Base-by-base conservation (phyloP, 768 basidiomycete genomes). In the Tylopilus balloui region DNA sequence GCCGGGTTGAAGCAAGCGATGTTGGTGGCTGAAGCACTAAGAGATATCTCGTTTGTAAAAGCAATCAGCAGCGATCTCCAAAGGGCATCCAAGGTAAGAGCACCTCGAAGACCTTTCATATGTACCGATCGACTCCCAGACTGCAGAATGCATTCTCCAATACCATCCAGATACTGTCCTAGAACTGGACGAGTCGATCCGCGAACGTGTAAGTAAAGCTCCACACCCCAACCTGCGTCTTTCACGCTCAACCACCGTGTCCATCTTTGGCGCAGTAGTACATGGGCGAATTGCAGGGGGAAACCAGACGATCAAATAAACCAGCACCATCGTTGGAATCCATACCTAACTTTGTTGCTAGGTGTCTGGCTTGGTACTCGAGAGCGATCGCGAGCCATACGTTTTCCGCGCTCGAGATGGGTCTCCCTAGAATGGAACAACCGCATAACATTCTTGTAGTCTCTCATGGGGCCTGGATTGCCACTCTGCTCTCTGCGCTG, bases 61-160 rank as follows among this genome's bases (percentile, higher is more conserved):
- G 86, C 81, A 25, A 83, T 78, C 61, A 79, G 78, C 51, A 92
- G 90, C 60, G 87, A 91, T 70, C 74, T 92, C 42, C 68, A 57
- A 42, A 72, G 91, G 50, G 89, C 90, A 12, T 68, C 66, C 40
- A 76, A 79, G 70, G 90, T 90, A 60, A 67, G 69, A 49, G 38
- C 15, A 14, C 11, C n/a, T 36, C 9, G 10, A 14, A 20, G 39
- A 28, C 17, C 35, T 13, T 19, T 35, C 19, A 27, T 12, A 19
- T 10, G 19, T 24, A 42, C 11, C 10, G 19, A 46, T 35, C 23
- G 37, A 17, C 34, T 24, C 50, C 28, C 50, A 87, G 88, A 91
- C 88, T 1, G 83, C 84, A 15, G 75, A 83, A 58, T 68, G 68
- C 29, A 86, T 90, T 57, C 62, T 87, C 20, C 70, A 77, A 44